Evolutionary conservation across 2,329 filamentous ascomycete species (phyloP), one percentile per base, ranked within the genome.

Genomic region (Penicillium brasilianum): DNA sequence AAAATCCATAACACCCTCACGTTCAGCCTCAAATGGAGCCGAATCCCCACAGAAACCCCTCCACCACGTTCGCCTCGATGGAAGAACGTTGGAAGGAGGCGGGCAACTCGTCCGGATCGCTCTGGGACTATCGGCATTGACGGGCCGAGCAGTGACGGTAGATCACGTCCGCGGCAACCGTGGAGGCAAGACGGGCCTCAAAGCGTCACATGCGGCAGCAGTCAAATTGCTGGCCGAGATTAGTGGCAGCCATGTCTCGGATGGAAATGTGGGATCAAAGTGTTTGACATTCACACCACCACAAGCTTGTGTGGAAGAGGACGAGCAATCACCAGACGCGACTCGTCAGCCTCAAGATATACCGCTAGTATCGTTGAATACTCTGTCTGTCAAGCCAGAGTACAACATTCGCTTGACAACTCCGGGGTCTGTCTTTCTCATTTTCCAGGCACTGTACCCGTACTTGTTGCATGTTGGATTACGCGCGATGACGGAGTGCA

Each of bases 51-150:
- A n/a, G 36, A 43, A 22, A 61, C 39, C 49, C n/a, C 39, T 55
- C 5, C 43, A 39, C 20, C 66, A 64, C 43, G 56, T 83, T 28
- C 69, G 76, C 53, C 73, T 88, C 11, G 81, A 86, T 69, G 85
- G 86, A 51, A 81, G 80, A 18, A 86, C 81, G 3, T 81, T 88
- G 20, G 86, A 88, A 80, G 86, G 86, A 41, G 86, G 86, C 28
- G 86, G 86, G 14, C 86, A 88, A 71, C 78, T 88, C 2, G 77
- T 88, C 46, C 84, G 86, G 22, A 81, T 85, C 55, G 84, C 85
- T 2, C 66, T 87, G 9, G 81, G 82, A 14, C 74, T 88, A 2
- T 84, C 85, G 1, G 81, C 83, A 5, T 76, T 88, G 16, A 85
- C 82, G 6, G 71, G 72, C 22, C 80, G 72, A 1, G 79, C 85